phyloP scores from a whole-genome alignment of 2,329 filamentous ascomycete genomes.

The Penicillium brasilianum region DNA sequence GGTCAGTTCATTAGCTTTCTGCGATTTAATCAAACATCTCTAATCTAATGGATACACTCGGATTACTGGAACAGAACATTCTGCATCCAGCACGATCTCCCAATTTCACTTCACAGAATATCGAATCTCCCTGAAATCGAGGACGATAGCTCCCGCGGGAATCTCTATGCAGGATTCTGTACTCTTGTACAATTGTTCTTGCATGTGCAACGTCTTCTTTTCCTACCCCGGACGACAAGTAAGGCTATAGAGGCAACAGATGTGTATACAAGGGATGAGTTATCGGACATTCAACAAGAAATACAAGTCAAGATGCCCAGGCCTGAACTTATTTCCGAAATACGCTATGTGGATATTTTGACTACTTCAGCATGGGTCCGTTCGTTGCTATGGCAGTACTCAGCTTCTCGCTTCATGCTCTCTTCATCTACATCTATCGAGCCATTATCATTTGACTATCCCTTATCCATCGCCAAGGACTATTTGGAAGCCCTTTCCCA shows the following conservation, averaged over 20 bases:
- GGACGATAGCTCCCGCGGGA: background rate
- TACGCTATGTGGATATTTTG: conserved; percentile 22
- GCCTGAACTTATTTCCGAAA: background rate
- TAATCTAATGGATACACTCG: background rate
- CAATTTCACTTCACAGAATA: background rate
- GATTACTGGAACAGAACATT: background rate
- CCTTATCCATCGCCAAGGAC: background rate
- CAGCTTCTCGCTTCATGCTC: conserved; percentile 28
- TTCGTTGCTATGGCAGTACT: conserved; percentile 26
- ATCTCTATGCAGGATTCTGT: background rate
- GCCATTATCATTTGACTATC: background rate
- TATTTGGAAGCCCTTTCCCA: background rate
- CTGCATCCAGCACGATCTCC: background rate
- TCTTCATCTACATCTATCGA: conserved; percentile 15
- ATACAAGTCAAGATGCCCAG: background rate
- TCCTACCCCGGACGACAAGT: background rate
- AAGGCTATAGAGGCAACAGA: background rate
- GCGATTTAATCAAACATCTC: background rate
- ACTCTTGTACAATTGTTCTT: background rate
- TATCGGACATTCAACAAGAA: background rate
- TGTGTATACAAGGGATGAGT: background rate
- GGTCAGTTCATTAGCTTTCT: background rate
- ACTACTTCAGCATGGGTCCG: conserved; percentile 27
- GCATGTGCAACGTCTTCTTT: background rate
- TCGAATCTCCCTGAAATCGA: background rate